Evolutionary conservation across 2,329 filamentous ascomycete genomes (phyloP), one percentile per base, ranked within the genome.

Genomic region (Cladosporium sp.): DNA sequence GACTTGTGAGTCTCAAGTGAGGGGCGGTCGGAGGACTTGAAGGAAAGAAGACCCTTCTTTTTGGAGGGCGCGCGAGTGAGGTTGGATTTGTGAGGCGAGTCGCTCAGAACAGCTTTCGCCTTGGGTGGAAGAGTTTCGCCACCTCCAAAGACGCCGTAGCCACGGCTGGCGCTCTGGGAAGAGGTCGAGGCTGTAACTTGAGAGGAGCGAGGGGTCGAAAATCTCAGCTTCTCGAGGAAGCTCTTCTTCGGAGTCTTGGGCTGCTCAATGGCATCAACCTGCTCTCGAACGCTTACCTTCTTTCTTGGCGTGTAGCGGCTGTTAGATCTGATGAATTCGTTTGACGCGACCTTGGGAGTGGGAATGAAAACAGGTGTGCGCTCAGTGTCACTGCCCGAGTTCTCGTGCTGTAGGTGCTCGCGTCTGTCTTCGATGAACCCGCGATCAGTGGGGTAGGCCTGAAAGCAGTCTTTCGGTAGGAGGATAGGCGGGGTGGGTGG

Each of bases 241-340:
- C 76, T 77, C 72, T 78, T 81, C 71, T 76, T 80, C 0, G 79
- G 79, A 62, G 77, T 81, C 70, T 77, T 80, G 36, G 68, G 58
- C 8, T 71, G 66, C 60, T 32, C 69, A 59, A 49, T 49, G 34
- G 36, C 68, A 65, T 32, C 72, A 68, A 44, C 63, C 15, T 54
- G 24, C 30, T 66, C 60, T 41, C 54, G 41, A 4, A 66, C 52
- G 21, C 66, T 52, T 14, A 32, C 38, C 32, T 49, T 55, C 61
- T 70, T 69, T 52, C 61, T 67, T 21, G 58, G 54, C 3, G 66
- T 67, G n/a, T 57, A 30, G 12, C 67, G 61, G 24, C 28, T 38
- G 10, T 24, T 10, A 1, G 57, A 60, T 59, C 66, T 65, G 49
- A 55, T 67, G 41, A 73, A 73, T 41, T 71, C 71, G 28, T 65